phyloP scores from a whole-genome alignment of 495 filamentous ascomycete genomes.

The Penicillium mononematosum region DNA sequence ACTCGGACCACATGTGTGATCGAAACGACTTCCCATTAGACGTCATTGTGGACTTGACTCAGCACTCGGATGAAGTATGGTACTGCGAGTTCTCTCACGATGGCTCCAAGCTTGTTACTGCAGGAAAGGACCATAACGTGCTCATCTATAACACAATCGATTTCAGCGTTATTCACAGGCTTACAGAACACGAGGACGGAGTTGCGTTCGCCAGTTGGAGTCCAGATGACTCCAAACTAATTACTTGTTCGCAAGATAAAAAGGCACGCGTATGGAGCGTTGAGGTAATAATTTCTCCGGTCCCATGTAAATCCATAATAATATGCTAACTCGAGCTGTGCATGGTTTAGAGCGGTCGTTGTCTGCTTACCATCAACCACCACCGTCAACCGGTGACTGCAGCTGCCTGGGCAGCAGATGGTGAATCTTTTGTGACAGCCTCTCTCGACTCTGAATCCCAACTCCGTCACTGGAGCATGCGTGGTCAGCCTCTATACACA shows the following conservation, averaged over 20 bases:
- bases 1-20: slow-evolving; percentile 84
- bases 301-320: not conserved
- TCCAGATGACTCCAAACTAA: slow-evolving; percentile 80
- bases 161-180: slow-evolving; percentile 62
- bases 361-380: slow-evolving; percentile 60
- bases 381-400: slow-evolving; percentile 80
- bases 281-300: slow-evolving; percentile 52
- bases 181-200: slow-evolving; percentile 62
- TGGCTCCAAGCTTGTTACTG: slow-evolving; percentile 78
- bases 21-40: slow-evolving; percentile 73
- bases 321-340: slow-evolving; percentile 13
- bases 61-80: slow-evolving; percentile 88
- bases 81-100: slow-evolving; percentile 87
- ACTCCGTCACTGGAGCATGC: slow-evolving; percentile 63
- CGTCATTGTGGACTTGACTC: slow-evolving; percentile 61
- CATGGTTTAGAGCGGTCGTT: slow-evolving; percentile 62
- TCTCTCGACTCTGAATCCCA: slow-evolving; percentile 67
- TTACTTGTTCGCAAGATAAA: slow-evolving; percentile 75
- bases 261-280: slow-evolving; percentile 78
- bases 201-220: slow-evolving; percentile 85
- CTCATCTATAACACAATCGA: slow-evolving; percentile 78
- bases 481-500: slow-evolving; percentile 55
- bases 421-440: slow-evolving; percentile 74
- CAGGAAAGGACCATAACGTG: slow-evolving; percentile 69
- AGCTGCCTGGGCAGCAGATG: slow-evolving; percentile 81